A percentile compares a stretch with the other conserved stretches of the same genome.
Conservation (phyloP, 495 filamentous ascomycete species). For the Xylaria longipes region DNA sequence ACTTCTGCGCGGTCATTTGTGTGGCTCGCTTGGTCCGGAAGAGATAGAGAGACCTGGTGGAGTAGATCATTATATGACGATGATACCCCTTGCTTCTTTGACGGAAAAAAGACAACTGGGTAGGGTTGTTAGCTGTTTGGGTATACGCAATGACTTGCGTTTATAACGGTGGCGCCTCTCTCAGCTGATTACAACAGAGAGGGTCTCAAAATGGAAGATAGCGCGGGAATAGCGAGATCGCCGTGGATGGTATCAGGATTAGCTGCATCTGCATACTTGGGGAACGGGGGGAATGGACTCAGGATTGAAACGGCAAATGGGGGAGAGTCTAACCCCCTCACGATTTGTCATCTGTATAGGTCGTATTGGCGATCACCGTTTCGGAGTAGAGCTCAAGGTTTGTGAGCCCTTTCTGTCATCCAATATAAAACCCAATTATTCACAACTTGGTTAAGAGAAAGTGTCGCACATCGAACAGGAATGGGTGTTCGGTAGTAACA, state of each 20-base stretch:
- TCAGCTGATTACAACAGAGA: not conserved
- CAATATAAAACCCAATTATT: not conserved
- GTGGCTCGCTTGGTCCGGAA: constrained; percentile 7
- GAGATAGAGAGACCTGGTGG: constrained; percentile 12
- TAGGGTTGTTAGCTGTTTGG: constrained; percentile 17
- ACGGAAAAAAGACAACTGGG: not conserved
- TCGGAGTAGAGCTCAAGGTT: not conserved
- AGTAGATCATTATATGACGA: constrained; percentile 17
- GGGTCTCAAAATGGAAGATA: not conserved
- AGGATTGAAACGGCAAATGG: not conserved
- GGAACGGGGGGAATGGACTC: not conserved
- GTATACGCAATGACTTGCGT: not conserved
- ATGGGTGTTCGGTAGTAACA: not conserved
- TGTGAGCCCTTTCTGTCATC: constrained; percentile 5
- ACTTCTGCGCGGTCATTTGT: not conserved
- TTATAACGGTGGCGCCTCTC: constrained; percentile 11
- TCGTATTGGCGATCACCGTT: not conserved
- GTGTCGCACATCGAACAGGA: not conserved
- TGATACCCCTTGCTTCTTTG: constrained; percentile 25
- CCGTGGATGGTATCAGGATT: not conserved
- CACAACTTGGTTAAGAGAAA: not conserved
- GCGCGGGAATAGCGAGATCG: not conserved
- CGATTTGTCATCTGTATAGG: constrained; percentile 1
- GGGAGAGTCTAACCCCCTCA: not conserved
- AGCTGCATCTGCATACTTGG: not conserved